phyloP scores from a whole-genome alignment of 140 eudicot genomes.

The Eryngium alpinum region DNA sequence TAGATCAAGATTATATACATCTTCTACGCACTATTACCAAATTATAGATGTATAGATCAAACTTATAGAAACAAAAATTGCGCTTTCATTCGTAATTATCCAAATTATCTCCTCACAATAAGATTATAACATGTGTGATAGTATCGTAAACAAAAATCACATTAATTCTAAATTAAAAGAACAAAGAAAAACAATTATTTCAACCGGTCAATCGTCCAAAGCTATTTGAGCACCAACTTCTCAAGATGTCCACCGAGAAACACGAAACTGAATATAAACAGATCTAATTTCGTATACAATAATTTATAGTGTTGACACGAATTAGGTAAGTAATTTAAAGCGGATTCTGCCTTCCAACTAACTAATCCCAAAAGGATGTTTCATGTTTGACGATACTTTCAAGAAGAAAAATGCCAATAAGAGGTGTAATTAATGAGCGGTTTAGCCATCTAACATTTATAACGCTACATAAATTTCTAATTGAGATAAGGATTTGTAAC shows the following conservation, averaged over 20 bases:
- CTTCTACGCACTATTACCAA: too few species aligned
- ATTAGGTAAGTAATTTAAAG: background rate
- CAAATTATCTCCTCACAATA: too few species aligned
- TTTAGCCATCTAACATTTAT: conserved; percentile 64
- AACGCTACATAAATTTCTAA: background rate
- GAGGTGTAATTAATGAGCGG: conserved; percentile 39
- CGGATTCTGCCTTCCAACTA: conserved; percentile 13
- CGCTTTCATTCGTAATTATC: too few species aligned
- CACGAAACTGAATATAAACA: conserved; percentile 60
- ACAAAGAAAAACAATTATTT: conserved; percentile 50
- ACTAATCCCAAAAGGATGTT: conserved; percentile 92
- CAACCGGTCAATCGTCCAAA: conserved; percentile 87
- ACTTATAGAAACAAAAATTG: too few species aligned
- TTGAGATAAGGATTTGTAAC: conserved; percentile 2
- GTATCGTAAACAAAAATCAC: background rate
- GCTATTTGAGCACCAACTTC: conserved; percentile 89
- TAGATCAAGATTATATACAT: too few species aligned
- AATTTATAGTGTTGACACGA: background rate
- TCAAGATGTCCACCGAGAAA: conserved; percentile 75
- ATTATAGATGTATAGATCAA: too few species aligned
- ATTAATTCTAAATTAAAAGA: background rate
- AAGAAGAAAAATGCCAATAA: conserved; percentile 78
- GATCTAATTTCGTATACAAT: background rate
- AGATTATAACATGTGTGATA: background rate
- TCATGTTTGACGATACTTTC: conserved; percentile 65